Base-by-base conservation (phyloP, 805 yeast genomes). In the Martiniozyma abietophila region DNA sequence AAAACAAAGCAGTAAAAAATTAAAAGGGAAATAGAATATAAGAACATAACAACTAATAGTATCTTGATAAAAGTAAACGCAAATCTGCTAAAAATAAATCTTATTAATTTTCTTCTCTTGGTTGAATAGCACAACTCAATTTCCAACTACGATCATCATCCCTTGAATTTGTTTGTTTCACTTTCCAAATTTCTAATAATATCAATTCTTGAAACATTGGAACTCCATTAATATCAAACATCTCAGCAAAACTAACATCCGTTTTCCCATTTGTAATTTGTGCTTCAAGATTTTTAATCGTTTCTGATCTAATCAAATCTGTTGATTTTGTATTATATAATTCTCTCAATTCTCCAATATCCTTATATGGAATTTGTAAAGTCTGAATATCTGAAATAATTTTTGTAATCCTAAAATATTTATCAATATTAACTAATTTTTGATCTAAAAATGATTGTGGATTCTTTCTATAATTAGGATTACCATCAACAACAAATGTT, bases 401-500 rank as follows among this genome's bases (percentile, higher is more conserved):
- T 38, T 76, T 63, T 6, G 86, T 74, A 31, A 77, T 69, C 50
- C 75, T 78, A 54, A 68, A 65, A 49, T 77, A 78, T 51, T 82
- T 82, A 51, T 80, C 92, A 42, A 81, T 71, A 49, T 82, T 80
- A 48, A 82, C 72, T 43, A 79, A 61, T 46, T 71, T 71, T 47
- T 71, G 74, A 42, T 66, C 66, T 47, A 73, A 59, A 47, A 72
- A 71, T 5, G 61, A 53, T 35, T 61, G 62, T 17, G 69, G 58
- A 41, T 74, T 71, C 40, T 65, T 71, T 50, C 88, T 64, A 51
- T 62, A 76, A 46, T 74, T 77, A 25, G 80, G 68, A 50, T 81
- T 81, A n/a, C 92, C 89, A 45, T 82, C 94, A 33, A 76, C 69
- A n/a, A 80, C 74, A 58, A 81, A 80, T 0, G 88, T 80, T 47